Base-by-base conservation (phyloP, 2,329 filamentous ascomycete genomes). In the Ustilaginoidea virens region DNA sequence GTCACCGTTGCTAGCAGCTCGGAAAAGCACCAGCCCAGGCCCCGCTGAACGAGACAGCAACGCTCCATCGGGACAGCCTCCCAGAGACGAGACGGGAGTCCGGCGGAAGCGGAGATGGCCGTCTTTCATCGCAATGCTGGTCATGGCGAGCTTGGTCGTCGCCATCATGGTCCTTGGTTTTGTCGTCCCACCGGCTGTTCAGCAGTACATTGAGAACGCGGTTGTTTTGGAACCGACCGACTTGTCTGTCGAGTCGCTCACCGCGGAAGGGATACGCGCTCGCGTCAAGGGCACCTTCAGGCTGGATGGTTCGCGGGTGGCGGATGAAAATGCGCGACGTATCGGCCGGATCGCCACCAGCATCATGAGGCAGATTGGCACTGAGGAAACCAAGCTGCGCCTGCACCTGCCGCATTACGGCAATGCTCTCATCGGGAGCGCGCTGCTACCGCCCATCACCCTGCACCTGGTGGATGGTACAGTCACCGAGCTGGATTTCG, bases 131-230 rank as follows among this genome's bases (percentile, higher is more conserved):
- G 78, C 86, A 17, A 69, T 93, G 36, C 40, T 65, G 1, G 33
- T 78, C 2, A 56, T 96, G 7, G 78, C 67, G 27, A 39, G 69
- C 2, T 44, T 74, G 5, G 61, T 77, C 5, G 42, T 87, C 14
- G 49, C 64, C 17, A 82, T 92, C 40, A 74, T 94, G 33, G 54
- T 79, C 11, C 58, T 87, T 32, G 82, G 75, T 11, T 93, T 93
- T 55, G 68, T 92, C 30, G 70, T 79, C 0, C 86, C 87, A 2
- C 74, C 78, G 11, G 71, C 77, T 6, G 71, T 92, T 8, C 74
- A 92, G 52, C 69, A 82, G 47, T 98, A 98, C 52, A 81, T 80
- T 27, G 78, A 87, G 53, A 66, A 86, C 50, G 82, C 86, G 3
- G 66, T 77, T 15, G 73, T 87, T 12, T 69, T 98, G 39, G 73